These are phyloP conservation scores for Calycina marina DNA, from an alignment of 2,329 filamentous ascomycete genomes.

Conservation along the genomic window DNA sequence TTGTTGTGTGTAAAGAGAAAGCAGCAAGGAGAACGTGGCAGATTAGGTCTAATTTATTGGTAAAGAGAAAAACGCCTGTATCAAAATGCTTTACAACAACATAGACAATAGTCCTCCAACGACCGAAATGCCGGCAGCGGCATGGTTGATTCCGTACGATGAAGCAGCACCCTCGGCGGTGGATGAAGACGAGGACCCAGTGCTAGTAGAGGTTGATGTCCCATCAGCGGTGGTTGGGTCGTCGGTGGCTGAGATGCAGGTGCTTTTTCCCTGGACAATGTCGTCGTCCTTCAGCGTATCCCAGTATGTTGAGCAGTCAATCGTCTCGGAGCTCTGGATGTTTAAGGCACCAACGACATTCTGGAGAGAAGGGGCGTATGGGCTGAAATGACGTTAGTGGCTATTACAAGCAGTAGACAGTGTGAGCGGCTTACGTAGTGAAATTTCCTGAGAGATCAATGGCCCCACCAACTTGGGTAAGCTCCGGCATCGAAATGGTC, in stretches of 20 bases:
- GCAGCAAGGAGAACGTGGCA: slow-evolving; percentile 21
- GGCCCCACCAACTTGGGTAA: slow-evolving; percentile 62
- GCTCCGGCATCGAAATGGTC: slow-evolving; percentile 51
- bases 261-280: slow-evolving; percentile 32
- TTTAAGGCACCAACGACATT: slow-evolving; percentile 61
- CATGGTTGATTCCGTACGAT: slow-evolving; percentile 24
- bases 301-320: slow-evolving; percentile 18
- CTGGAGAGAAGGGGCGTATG: slow-evolving; percentile 50
- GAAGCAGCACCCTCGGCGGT: slow-evolving; percentile 24
- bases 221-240: slow-evolving; percentile 12
- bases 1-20: slow-evolving; percentile 11
- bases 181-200: slow-evolving; percentile 16
- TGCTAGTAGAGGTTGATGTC: slow-evolving; percentile 14
- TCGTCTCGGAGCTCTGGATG: slow-evolving; percentile 25
- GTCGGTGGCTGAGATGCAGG: slow-evolving; percentile 24
- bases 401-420: slow-evolving; percentile 19
- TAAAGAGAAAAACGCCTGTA: slow-evolving; percentile 21
- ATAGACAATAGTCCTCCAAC: slow-evolving; percentile 30
- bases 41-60: slow-evolving; percentile 24
- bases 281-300: slow-evolving; percentile 19
- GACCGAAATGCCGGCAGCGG: slow-evolving; percentile 27
- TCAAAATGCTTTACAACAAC: slow-evolving; percentile 28
- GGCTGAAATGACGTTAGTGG: too few relatives aligned
- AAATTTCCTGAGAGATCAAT: slow-evolving; percentile 79
- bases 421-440: slow-evolving; percentile 45